phyloP scores from a whole-genome alignment of 768 basidiomycete genomes.

The Pleurotus cornucopiae region DNA sequence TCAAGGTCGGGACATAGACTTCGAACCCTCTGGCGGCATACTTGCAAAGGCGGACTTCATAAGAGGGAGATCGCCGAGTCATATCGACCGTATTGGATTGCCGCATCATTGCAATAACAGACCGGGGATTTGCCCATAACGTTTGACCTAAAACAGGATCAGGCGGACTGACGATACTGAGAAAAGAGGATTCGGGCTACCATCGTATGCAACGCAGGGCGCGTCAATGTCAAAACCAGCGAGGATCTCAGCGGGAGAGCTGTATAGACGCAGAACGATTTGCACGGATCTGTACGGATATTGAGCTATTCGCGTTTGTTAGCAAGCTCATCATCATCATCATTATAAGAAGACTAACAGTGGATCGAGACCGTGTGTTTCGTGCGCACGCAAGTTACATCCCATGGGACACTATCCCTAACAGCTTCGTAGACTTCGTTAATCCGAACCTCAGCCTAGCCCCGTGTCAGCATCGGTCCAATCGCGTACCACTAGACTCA shows the following conservation, averaged over 20 bases:
- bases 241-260: constrained; percentile 59
- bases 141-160: constrained; percentile 28
- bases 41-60: constrained; percentile 59
- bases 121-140: constrained; percentile 59
- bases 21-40: constrained; percentile 53
- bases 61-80: constrained; percentile 60
- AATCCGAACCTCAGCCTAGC: constrained; percentile 56
- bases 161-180: background rate
- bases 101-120: constrained; percentile 60
- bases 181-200: constrained; percentile 12
- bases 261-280: constrained; percentile 61
- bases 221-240: constrained; percentile 68
- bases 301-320: constrained; percentile 34
- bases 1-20: constrained; percentile 49
- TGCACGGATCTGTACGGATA: constrained; percentile 67
- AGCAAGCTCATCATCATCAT: background rate
- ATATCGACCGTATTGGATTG: constrained; percentile 61
- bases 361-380: constrained; percentile 66
- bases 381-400: constrained; percentile 61
- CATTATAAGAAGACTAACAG: constrained; percentile 29
- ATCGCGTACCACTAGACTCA: constrained; percentile 14
- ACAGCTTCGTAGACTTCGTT: constrained; percentile 58
- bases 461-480: background rate
- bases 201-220: constrained; percentile 55
- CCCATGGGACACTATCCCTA: constrained; percentile 63